Evolutionary conservation across 352 stramenopile genomes (phyloP).

Genomic region (Phytophthora niederhauseri): DNA sequence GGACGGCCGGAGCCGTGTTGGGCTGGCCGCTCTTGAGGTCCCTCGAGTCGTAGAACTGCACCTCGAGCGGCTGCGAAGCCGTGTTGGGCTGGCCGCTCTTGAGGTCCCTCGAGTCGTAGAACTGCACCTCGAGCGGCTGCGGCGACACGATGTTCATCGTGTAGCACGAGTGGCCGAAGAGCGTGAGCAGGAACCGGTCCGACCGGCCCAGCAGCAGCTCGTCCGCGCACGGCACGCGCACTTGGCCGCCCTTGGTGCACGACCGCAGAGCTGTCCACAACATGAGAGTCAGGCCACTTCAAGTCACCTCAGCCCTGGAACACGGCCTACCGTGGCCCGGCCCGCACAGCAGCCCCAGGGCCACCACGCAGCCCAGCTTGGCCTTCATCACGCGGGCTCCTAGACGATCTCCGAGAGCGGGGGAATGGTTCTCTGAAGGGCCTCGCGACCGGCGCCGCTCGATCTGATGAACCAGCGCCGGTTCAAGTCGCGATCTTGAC

Average conservation of each 20-base stretch:
- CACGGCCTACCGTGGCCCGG: slow-evolving; percentile 14
- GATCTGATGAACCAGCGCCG: slow-evolving; percentile 4
- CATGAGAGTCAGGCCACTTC: background rate
- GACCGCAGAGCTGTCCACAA: slow-evolving; percentile 25
- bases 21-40: slow-evolving; percentile 23
- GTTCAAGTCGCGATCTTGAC: slow-evolving; percentile 11
- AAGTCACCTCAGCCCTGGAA: background rate
- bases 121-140: slow-evolving; percentile 54
- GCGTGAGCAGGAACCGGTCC: slow-evolving; percentile 61
- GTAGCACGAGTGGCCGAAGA: slow-evolving; percentile 64
- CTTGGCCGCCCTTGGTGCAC: slow-evolving; percentile 54
- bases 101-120: slow-evolving; percentile 50
- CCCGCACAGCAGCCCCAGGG: slow-evolving; percentile 8
- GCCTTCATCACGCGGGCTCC: background rate
- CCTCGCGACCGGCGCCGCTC: slow-evolving; percentile 1
- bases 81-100: slow-evolving; percentile 13
- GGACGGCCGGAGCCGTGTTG: slow-evolving; percentile 16
- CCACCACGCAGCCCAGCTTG: background rate
- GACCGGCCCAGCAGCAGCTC: slow-evolving; percentile 43
- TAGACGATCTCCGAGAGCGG: background rate
- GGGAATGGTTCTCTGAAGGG: slow-evolving; percentile 1
- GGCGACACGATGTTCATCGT: slow-evolving; percentile 43
- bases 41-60: slow-evolving; percentile 57
- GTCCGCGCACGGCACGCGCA: slow-evolving; percentile 58
- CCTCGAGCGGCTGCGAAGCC: slow-evolving; percentile 45